These are phyloP conservation scores for Saturnispora mendoncae DNA, from an alignment of 805 yeast genomes.

Conservation along the genomic window DNA sequence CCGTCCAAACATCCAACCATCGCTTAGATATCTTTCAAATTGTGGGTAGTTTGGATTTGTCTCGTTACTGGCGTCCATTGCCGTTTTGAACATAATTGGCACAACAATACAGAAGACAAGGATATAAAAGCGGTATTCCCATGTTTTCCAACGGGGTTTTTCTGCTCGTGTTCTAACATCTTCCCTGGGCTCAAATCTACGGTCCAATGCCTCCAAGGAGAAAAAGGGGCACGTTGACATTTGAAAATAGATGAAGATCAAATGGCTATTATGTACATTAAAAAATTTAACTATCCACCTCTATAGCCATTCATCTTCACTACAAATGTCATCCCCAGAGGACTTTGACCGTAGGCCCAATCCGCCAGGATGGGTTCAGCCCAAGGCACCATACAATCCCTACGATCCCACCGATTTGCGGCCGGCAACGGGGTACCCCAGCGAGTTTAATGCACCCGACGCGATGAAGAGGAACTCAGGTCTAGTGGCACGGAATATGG, in stretches of 20 bases:
- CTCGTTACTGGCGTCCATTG: slow-evolving; percentile 70
- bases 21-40: slow-evolving; percentile 51
- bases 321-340: slow-evolving; percentile 7
- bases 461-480: slow-evolving; percentile 38
- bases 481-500: slow-evolving; percentile 50
- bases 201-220: slow-evolving; percentile 43
- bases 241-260: background rate
- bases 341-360: slow-evolving; percentile 56
- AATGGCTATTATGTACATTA: too few species aligned
- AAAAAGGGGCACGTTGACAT: slow-evolving; percentile 14
- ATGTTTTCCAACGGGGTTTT: slow-evolving; percentile 62
- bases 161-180: slow-evolving; percentile 25
- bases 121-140: slow-evolving; percentile 66
- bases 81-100: slow-evolving; percentile 76
- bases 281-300: too few species aligned
- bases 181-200: slow-evolving; percentile 36
- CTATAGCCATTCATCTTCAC: background rate
- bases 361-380: slow-evolving; percentile 74
- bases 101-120: slow-evolving; percentile 57
- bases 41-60: slow-evolving; percentile 63
- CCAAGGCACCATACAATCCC: slow-evolving; percentile 79
- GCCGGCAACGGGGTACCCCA: slow-evolving; percentile 81
- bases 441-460: slow-evolving; percentile 66
- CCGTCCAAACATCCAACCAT: slow-evolving; percentile 88
- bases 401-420: slow-evolving; percentile 69